Evolutionary conservation across 202 grass and related monocot genomes (phyloP).

Genomic region (Elaeis oleifera): DNA sequence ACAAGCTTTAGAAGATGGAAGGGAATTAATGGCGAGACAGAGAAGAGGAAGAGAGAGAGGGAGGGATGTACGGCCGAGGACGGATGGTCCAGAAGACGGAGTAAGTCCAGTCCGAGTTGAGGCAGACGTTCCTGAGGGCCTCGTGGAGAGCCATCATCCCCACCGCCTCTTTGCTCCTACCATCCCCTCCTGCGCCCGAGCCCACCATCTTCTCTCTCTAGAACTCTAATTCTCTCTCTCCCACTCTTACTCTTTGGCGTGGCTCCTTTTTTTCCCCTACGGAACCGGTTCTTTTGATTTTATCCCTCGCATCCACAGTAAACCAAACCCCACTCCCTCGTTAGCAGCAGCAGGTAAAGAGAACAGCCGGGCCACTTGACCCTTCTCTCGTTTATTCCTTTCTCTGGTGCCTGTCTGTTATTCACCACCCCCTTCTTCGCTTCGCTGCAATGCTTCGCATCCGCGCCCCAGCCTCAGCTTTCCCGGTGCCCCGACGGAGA

Average conservation of each 20-base stretch:
- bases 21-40: background rate
- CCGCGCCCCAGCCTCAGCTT: too few relatives aligned
- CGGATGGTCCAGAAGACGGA: constrained; percentile 99
- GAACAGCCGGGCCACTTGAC: too few relatives aligned
- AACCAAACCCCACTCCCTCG: too few relatives aligned
- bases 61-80: constrained; percentile 62
- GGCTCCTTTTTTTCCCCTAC: background rate
- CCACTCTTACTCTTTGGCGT: constrained; percentile 1
- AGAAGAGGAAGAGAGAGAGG: background rate
- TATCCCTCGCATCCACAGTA: too few relatives aligned
- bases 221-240: background rate
- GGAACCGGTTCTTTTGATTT: constrained; percentile 9
- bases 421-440: too few relatives aligned
- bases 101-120: constrained; percentile 98
- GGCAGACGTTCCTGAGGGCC: constrained; percentile 86
- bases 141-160: constrained; percentile 99
- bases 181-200: constrained; percentile 47
- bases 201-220: constrained; percentile 52
- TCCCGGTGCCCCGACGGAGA: constrained; percentile 10
- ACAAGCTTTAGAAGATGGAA: background rate
- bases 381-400: too few relatives aligned
- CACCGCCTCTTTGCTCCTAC: constrained; percentile 81
- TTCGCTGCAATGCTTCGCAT: too few relatives aligned
- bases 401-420: too few relatives aligned
- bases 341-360: too few relatives aligned